Conservation (phyloP, 805 yeast species). For the Scheffersomyces stipitis region DNA sequence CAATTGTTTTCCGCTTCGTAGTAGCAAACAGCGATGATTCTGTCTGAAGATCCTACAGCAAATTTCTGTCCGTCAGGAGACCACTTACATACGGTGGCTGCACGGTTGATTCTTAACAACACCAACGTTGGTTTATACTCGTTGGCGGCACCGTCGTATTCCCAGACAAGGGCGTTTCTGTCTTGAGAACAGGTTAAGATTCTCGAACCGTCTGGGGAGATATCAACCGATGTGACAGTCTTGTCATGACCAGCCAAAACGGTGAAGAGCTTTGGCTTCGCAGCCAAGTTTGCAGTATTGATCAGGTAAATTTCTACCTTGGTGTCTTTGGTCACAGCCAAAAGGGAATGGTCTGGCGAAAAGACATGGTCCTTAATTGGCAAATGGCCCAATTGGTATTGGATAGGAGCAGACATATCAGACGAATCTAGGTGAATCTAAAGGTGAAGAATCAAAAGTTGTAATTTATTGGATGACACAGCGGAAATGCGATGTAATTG, state of each 20-base stretch:
- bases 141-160: slow-evolving; percentile 56
- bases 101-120: slow-evolving; percentile 86
- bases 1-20: slow-evolving; percentile 95
- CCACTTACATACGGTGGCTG: slow-evolving; percentile 95
- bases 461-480: too few relatives aligned
- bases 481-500: too few relatives aligned
- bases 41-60: slow-evolving; percentile 95
- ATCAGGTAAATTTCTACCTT: slow-evolving; percentile 73
- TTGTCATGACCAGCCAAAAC: slow-evolving; percentile 84
- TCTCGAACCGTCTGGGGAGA: slow-evolving; percentile 74
- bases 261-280: slow-evolving; percentile 61
- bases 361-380: slow-evolving; percentile 93
- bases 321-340: slow-evolving; percentile 83
- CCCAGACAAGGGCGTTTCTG: slow-evolving; percentile 97
- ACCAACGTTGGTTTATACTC: slow-evolving; percentile 84
- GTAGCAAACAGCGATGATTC: slow-evolving; percentile 93
- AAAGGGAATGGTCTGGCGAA: slow-evolving; percentile 57
- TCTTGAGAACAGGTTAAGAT: slow-evolving; percentile 98
- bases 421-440: too few relatives aligned
- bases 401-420: slow-evolving; percentile 31
- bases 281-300: slow-evolving; percentile 34
- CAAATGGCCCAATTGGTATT: slow-evolving; percentile 70
- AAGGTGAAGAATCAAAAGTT: too few relatives aligned
- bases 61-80: slow-evolving; percentile 92
- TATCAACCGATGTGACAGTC: slow-evolving; percentile 91